Percentiles rank a stretch among this genome's conserved stretches.
phyloP scores from a whole-genome alignment of 306 rosid species.

The Clitoria ternatea region DNA sequence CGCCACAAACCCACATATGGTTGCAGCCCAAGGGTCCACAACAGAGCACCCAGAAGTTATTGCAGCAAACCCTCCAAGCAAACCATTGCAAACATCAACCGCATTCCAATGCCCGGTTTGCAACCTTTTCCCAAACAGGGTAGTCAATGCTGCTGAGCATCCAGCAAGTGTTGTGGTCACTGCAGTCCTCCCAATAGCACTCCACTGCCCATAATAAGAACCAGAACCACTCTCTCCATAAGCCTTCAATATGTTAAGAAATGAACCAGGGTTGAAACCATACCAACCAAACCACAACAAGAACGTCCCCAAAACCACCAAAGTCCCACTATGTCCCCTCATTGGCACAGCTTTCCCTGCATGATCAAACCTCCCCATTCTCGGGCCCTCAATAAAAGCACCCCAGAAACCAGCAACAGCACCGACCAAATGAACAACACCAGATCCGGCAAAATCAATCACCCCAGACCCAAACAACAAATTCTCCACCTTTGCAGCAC shows the following conservation, averaged over 20 bases:
- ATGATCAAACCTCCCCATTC: slow-evolving; percentile 49
- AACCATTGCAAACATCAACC: slow-evolving; percentile 54
- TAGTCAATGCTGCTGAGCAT: slow-evolving; percentile 46
- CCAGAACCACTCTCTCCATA: slow-evolving; percentile 44
- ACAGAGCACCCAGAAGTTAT: slow-evolving; percentile 54
- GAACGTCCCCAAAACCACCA: slow-evolving; percentile 52
- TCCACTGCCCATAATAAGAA: slow-evolving; percentile 56
- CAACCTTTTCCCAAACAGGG: slow-evolving; percentile 44
- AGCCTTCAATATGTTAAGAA: slow-evolving; percentile 38
- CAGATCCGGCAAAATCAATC: slow-evolving; percentile 64
- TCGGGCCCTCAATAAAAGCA: slow-evolving; percentile 55
- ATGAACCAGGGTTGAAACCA: slow-evolving; percentile 68
- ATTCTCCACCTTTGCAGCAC: slow-evolving; percentile 26
- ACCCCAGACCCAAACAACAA: slow-evolving; percentile 54
- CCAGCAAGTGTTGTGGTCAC: slow-evolving; percentile 60
- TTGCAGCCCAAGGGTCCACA: slow-evolving; percentile 66
- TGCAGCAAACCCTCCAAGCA: slow-evolving; percentile 65
- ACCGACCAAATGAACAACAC: slow-evolving; percentile 64
- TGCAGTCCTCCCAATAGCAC: slow-evolving; percentile 59
- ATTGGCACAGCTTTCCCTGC: slow-evolving; percentile 37
- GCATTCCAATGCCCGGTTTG: slow-evolving; percentile 58
- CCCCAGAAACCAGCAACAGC: slow-evolving; percentile 68
- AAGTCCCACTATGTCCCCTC: slow-evolving; percentile 53
- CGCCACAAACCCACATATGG: slow-evolving; percentile 55
- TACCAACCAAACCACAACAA: slow-evolving; percentile 69